phyloP scores from a whole-genome alignment of 805 yeast species.

The Saccharomycopsis sp. region DNA sequence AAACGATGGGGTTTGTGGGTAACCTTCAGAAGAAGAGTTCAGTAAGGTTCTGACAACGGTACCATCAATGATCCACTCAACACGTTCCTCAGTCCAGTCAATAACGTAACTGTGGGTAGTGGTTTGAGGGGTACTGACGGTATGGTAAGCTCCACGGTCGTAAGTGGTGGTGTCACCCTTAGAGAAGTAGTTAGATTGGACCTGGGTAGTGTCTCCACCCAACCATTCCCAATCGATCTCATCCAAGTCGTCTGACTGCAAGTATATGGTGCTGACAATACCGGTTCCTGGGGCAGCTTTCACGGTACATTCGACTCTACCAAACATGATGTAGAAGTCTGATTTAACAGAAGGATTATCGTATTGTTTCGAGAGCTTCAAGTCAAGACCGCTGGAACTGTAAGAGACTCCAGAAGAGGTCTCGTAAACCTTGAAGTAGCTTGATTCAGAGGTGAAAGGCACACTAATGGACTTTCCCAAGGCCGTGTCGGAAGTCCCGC shows the following conservation, averaged over 20 bases:
- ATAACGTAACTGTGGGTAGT: slow-evolving; percentile 71
- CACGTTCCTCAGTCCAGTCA: slow-evolving; percentile 68
- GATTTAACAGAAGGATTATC: slow-evolving; percentile 76
- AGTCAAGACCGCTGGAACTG: slow-evolving; percentile 48
- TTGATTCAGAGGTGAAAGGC: slow-evolving; percentile 12
- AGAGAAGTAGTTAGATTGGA: slow-evolving; percentile 74
- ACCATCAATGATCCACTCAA: slow-evolving; percentile 74
- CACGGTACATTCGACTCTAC: slow-evolving; percentile 66
- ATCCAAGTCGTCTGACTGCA: slow-evolving; percentile 76
- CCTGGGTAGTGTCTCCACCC: slow-evolving; percentile 69
- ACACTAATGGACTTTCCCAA: slow-evolving; percentile 14
- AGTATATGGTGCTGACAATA: slow-evolving; percentile 70
- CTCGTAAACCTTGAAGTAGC: background rate
- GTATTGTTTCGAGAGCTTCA: slow-evolving; percentile 52
- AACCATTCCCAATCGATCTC: slow-evolving; percentile 87
- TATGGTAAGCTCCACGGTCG: slow-evolving; percentile 72
- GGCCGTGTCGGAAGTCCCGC: slow-evolving; percentile 11
- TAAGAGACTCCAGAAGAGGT: slow-evolving; percentile 23
- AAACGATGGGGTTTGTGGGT: slow-evolving; percentile 85
- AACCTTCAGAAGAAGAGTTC: slow-evolving; percentile 55
- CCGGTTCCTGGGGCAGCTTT: slow-evolving; percentile 77
- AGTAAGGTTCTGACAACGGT: slow-evolving; percentile 54
- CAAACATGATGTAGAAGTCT: slow-evolving; percentile 82
- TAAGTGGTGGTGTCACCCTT: slow-evolving; percentile 74
- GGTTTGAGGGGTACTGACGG: slow-evolving; percentile 48